Base-by-base conservation (phyloP, 441 rosid genomes). In the Euphorbia schlechtendalii region DNA sequence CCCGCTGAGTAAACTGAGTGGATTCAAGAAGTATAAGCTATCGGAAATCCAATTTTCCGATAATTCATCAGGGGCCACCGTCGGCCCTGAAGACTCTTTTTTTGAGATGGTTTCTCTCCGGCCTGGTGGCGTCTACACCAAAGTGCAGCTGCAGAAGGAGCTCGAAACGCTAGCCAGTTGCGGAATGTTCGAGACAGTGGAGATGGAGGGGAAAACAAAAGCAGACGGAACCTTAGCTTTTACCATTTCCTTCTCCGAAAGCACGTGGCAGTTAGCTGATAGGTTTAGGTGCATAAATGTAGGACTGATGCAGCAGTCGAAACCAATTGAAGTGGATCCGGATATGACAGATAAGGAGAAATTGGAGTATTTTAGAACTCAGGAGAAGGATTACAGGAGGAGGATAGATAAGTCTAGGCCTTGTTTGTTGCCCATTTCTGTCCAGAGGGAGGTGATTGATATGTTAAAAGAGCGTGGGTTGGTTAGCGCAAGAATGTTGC, bases 341-440 rank as follows among this genome's bases (percentile, higher is more conserved):
- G 99, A 94, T 66, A 90, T 94, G 98, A 94, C 98, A 0, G 99
- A 94, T 18, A 94, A 86, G 83, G 99, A 94, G 83, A 86, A 81
- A 80, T 48, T 89, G 46, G 98, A 94, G 82, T 91, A 83, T 62
- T 89, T 82, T 52, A 78, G 77, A 74, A 86, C 74, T 61, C 85
- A 87, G 63, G 99, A 91, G 83, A 89, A 84, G 80, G 99, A 94
- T 32, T 91, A 90, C 61, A 84, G 80, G 80, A 69, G 86, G 76
- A 84, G 98, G 69, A 94, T 94, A 9, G 86, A 83, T 8, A 82
- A 73, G 81, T 89, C 99, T 0, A 75, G 93, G 67, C 96, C 96
- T 0, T 89, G 98, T 69, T 65, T 94, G 79, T 70, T 94, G 73
- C 89, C 97, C 0, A 18, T 14, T 21, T 22, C 75, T 0, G 84